Evolutionary conservation across 371 early-diverging fungal species (phyloP).

Genomic region (Rhizomucor pusillus): DNA sequence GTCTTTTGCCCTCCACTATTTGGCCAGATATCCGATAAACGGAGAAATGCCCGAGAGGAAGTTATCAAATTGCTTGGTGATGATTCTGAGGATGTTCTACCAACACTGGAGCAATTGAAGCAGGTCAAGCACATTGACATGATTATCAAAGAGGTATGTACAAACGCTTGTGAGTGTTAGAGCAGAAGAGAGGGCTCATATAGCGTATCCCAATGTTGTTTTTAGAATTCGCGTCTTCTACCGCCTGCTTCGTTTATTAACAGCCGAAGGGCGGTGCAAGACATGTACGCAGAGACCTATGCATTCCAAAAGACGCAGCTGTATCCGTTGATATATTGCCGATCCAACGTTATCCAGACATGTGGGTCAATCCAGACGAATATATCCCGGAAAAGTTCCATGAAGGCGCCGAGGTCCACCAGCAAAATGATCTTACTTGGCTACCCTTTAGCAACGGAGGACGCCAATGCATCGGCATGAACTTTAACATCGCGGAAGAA

Average conservation of each 20-base stretch:
- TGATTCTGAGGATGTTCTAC: slow-evolving; percentile 25
- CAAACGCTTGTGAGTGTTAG: background rate
- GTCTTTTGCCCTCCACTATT: slow-evolving; percentile 21
- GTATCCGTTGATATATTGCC: slow-evolving; percentile 10
- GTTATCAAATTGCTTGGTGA: slow-evolving; percentile 27
- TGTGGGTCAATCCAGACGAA: slow-evolving; percentile 13
- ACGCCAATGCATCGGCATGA: slow-evolving; percentile 17
- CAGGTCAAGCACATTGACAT: slow-evolving; percentile 39
- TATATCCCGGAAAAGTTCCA: slow-evolving; percentile 23
- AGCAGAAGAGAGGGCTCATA: background rate
- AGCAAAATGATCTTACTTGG: slow-evolving; percentile 8
- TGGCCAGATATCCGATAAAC: slow-evolving; percentile 28
- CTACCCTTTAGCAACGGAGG: slow-evolving; percentile 8
- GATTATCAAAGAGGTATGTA: slow-evolving; percentile 25
- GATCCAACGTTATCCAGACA: slow-evolving; percentile 12
- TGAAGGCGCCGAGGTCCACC: slow-evolving; percentile 14
- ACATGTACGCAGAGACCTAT: slow-evolving; percentile 4
- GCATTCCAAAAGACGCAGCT: slow-evolving; percentile 14
- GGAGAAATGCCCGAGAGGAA: slow-evolving; percentile 27
- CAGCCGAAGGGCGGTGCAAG: slow-evolving; percentile 3
- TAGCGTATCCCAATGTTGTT: background rate
- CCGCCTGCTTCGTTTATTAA: slow-evolving; percentile 1
- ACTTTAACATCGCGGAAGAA: slow-evolving; percentile 18
- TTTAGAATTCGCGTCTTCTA: slow-evolving; percentile 7
- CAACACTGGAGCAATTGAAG: slow-evolving; percentile 38